Percentiles rank a stretch among this genome's conserved stretches.
phyloP scores from a whole-genome alignment of 495 filamentous ascomycete genomes.

The Cairneyella variabilis region DNA sequence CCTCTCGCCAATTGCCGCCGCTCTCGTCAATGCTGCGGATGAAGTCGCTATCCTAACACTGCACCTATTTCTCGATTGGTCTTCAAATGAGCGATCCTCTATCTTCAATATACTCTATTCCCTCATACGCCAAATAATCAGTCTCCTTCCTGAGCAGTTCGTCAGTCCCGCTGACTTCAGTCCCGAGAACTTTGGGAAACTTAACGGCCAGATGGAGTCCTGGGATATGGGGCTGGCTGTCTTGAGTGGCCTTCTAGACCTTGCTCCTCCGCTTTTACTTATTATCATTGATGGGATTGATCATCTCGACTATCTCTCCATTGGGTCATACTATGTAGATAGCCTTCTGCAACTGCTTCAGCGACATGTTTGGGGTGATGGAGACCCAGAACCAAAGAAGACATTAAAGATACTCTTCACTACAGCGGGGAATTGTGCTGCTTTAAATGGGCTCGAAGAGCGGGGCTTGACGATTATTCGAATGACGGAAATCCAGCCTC shows the following conservation, averaged over 20 bases:
- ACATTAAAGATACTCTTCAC: slow-evolving; percentile 6
- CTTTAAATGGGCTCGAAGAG: neutral
- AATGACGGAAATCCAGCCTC: neutral
- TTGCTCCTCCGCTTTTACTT: slow-evolving; percentile 2
- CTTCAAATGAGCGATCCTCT: neutral
- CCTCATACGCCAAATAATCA: slow-evolving; percentile 7
- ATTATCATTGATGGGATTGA: slow-evolving; percentile 11
- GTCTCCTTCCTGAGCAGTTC: neutral
- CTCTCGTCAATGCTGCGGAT: neutral
- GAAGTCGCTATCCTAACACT: slow-evolving; percentile 1
- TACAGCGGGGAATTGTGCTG: slow-evolving; percentile 4
- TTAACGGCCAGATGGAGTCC: neutral
- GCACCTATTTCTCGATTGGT: neutral
- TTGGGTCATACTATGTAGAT: neutral
- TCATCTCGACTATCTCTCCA: neutral
- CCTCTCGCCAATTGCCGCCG: neutral
- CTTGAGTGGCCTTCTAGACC: neutral
- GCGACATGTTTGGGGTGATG: neutral
- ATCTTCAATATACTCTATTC: slow-evolving; percentile 5
- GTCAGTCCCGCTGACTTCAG: neutral
- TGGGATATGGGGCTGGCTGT: neutral
- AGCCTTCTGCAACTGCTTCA: neutral
- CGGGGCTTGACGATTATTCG: neutral
- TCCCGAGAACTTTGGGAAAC: neutral
- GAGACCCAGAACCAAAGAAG: neutral